phyloP scores from a whole-genome alignment of 2,329 filamentous ascomycete genomes.

The Tolypocladium tundrense region DNA sequence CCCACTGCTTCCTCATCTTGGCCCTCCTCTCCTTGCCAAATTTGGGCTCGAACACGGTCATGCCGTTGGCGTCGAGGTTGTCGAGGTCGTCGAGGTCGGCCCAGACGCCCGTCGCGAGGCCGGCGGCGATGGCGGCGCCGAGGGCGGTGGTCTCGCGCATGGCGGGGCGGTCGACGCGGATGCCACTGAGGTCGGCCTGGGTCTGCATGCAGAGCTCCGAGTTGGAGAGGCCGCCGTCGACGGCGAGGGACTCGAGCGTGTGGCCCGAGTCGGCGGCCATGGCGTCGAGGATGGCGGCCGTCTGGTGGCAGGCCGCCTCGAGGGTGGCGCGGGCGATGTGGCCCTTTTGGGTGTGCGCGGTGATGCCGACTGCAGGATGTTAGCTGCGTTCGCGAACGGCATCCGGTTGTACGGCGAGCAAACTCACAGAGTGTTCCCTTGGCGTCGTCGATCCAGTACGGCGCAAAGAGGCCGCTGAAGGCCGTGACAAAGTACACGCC shows the following conservation, averaged over 20 bases:
- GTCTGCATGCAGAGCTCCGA: constrained; percentile 87
- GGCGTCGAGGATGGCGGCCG: constrained; percentile 80
- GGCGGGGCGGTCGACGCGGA: constrained; percentile 70
- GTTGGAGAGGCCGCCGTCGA: constrained; percentile 84
- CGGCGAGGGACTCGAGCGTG: constrained; percentile 62
- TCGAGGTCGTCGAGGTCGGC: constrained; percentile 62
- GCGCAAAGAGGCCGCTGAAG: constrained; percentile 83
- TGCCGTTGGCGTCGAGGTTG: constrained; percentile 59
- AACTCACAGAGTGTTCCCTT: constrained; percentile 70
- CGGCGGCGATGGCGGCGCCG: constrained; percentile 80
- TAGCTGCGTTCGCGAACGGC: not conserved
- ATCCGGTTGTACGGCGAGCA: not conserved
- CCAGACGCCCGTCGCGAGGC: constrained; percentile 76
- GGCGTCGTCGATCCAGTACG: constrained; percentile 91
- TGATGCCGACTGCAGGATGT: constrained; percentile 55
- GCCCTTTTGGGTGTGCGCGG: constrained; percentile 72
- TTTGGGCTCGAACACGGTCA: constrained; percentile 59
- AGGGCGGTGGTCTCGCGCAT: constrained; percentile 90
- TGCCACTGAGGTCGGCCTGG: constrained; percentile 75
- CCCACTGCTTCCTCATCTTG: constrained; percentile 40
- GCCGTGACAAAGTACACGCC: constrained; percentile 83
- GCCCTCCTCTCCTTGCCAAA: constrained; percentile 34
- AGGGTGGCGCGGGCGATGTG: constrained; percentile 85
- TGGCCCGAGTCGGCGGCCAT: constrained; percentile 83
- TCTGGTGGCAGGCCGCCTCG: constrained; percentile 88